These are phyloP conservation scores for Coemansia sp. DNA, from an alignment of 192 early-diverging fungal genomes.

Conservation along the genomic window DNA sequence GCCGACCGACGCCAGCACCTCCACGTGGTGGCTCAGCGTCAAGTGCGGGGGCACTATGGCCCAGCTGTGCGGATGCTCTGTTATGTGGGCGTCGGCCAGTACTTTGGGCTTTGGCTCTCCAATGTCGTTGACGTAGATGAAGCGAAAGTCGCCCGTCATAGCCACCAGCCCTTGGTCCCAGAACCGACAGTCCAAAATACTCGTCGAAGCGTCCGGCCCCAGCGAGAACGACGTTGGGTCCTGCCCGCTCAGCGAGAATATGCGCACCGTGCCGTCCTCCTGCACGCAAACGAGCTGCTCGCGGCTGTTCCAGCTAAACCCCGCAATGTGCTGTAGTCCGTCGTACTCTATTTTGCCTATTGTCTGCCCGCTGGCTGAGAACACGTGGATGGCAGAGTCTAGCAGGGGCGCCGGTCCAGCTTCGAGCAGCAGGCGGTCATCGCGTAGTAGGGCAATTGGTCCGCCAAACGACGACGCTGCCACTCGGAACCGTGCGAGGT, in stretches of 20 bases:
- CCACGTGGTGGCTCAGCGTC: constrained; percentile 84
- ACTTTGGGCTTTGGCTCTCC: constrained; percentile 78
- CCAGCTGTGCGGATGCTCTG: constrained; percentile 79
- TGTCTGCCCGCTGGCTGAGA: constrained; percentile 80
- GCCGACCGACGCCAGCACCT: constrained; percentile 79
- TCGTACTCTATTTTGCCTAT: constrained; percentile 93
- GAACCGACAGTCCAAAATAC: constrained; percentile 81
- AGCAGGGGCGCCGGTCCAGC: constrained; percentile 71
- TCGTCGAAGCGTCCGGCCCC: constrained; percentile 69
- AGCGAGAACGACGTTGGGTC: constrained; percentile 53
- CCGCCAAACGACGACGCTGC: constrained; percentile 90
- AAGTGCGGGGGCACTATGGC: constrained; percentile 84
- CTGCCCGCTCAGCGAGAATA: constrained; percentile 83
- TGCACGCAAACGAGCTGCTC: constrained; percentile 87
- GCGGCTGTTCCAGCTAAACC: constrained; percentile 86
- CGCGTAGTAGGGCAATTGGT: constrained; percentile 91
- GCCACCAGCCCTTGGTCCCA: constrained; percentile 93
- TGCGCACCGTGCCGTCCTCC: constrained; percentile 78
- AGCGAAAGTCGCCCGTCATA: constrained; percentile 75
- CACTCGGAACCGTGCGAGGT: constrained; percentile 79
- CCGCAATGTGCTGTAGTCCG: constrained; percentile 77
- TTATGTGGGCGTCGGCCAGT: constrained; percentile 71
- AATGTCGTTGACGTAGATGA: constrained; percentile 83
- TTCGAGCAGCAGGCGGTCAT: constrained; percentile 79
- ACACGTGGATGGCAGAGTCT: constrained; percentile 81